phyloP scores from a whole-genome alignment of 805 yeast species.

The Wickerhamomyces ciferrii region DNA sequence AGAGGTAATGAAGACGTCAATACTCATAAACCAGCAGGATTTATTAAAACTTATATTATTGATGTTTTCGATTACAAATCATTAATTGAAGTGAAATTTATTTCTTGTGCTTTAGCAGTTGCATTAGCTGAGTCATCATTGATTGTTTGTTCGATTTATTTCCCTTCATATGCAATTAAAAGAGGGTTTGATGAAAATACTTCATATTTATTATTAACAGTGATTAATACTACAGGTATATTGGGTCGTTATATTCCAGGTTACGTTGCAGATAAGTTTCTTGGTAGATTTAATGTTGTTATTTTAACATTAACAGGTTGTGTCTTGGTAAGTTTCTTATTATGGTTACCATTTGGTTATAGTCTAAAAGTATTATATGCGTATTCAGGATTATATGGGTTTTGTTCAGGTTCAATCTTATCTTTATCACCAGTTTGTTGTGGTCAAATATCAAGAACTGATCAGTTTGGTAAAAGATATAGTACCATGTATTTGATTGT shows the following conservation, averaged over 20 bases:
- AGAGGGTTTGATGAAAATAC: constrained; percentile 37
- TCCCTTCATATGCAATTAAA: constrained; percentile 46
- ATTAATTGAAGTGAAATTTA: constrained; percentile 38
- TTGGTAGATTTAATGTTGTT: constrained; percentile 50
- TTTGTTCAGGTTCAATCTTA: constrained; percentile 45
- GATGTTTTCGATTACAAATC: constrained; percentile 28
- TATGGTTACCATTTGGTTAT: constrained; percentile 37
- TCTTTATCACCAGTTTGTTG: constrained; percentile 52
- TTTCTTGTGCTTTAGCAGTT: constrained; percentile 35
- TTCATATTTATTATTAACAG: constrained; percentile 42
- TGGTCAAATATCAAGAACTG: constrained; percentile 49
- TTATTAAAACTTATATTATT: constrained; percentile 10
- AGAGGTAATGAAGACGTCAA: constrained; percentile 5
- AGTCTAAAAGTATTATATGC: constrained; percentile 29
- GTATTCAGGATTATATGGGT: constrained; percentile 42
- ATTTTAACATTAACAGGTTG: constrained; percentile 27
- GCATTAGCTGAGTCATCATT: constrained; percentile 27
- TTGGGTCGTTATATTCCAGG: constrained; percentile 39
- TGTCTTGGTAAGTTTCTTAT: constrained; percentile 25
- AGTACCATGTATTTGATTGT: constrained; percentile 51
- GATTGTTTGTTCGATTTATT: constrained; percentile 39
- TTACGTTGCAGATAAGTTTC: constrained; percentile 32
- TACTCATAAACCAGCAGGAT: neutral
- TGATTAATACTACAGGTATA: constrained; percentile 40
- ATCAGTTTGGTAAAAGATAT: constrained; percentile 45